A percentile compares a stretch with the other conserved stretches of the same genome.
These are phyloP conservation scores for Macrolepiota dolichaula DNA, from an alignment of 768 basidiomycete genomes.

Conservation along the genomic window DNA sequence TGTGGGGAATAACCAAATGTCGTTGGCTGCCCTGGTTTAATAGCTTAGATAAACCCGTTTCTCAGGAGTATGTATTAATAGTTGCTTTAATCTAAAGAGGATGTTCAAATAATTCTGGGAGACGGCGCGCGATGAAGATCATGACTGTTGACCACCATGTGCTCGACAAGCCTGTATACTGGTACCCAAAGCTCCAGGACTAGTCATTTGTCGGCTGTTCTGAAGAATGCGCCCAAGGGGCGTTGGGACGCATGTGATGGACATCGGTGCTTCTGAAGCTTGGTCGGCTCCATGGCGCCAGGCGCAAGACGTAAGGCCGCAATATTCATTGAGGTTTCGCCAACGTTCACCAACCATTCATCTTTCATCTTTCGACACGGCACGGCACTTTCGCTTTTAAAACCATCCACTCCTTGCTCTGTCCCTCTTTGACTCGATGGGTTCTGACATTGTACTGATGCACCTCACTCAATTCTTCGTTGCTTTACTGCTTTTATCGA, in stretches of 20 bases:
- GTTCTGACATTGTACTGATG: background rate
- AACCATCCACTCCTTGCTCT: background rate
- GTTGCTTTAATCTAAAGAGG: constrained; percentile 1
- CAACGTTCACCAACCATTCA: background rate
- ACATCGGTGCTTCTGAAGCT: background rate
- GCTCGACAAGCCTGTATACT: background rate
- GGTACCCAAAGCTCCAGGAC: background rate
- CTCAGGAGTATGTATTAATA: constrained; percentile 1
- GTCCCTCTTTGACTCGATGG: background rate
- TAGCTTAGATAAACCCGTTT: background rate
- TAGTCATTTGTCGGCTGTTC: background rate
- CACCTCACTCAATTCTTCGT: background rate
- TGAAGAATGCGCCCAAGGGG: background rate
- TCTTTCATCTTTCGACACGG: background rate
- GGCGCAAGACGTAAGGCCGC: background rate
- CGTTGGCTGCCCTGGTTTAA: constrained; percentile 25
- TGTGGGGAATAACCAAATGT: constrained; percentile 27
- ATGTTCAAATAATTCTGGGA: background rate
- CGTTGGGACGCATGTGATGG: background rate
- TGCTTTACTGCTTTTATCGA: background rate
- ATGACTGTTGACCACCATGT: background rate
- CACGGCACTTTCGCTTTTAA: background rate
- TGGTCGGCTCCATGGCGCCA: background rate
- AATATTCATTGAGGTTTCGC: background rate
- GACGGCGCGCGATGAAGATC: background rate